A percentile compares a stretch with the other conserved stretches of the same genome.
Evolutionary conservation across 2,329 filamentous ascomycete genomes (phyloP).

Genomic region (Eutypa lata): DNA sequence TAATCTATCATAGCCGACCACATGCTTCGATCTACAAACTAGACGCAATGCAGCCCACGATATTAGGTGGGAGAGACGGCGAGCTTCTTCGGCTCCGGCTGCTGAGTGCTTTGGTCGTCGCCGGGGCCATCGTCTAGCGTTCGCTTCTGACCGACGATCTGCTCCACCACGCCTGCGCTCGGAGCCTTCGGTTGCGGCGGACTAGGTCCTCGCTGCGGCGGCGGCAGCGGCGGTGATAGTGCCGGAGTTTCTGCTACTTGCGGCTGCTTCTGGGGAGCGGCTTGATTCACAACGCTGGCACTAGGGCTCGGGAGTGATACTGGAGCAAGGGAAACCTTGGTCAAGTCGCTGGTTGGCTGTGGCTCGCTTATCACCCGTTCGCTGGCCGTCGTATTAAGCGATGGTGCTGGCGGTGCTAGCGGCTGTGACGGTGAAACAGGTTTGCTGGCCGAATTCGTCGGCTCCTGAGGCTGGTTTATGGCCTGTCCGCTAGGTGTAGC

Average conservation of each 20-base stretch:
- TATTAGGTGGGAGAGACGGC: slow-evolving; percentile 12
- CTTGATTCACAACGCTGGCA: background rate
- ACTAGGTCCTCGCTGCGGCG: slow-evolving; percentile 9
- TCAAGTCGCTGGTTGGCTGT: background rate
- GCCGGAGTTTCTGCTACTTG: background rate
- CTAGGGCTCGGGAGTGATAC: background rate
- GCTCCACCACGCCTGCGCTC: slow-evolving; percentile 25
- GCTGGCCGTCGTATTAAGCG: background rate
- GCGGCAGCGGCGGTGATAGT: slow-evolving; percentile 12
- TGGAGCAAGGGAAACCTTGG: background rate
- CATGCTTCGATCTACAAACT: no score
- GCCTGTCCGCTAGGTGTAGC: background rate
- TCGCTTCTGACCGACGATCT: slow-evolving; percentile 23
- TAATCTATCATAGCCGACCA: no score
- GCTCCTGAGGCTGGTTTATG: slow-evolving; percentile 1
- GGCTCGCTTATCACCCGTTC: background rate
- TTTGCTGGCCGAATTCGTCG: background rate
- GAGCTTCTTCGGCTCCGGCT: slow-evolving; percentile 25
- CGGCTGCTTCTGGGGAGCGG: slow-evolving; percentile 1
- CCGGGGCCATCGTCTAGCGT: slow-evolving; percentile 19
- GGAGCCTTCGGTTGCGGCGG: background rate
- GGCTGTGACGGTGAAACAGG: background rate
- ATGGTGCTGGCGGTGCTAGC: slow-evolving; percentile 3
- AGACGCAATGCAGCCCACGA: no score
- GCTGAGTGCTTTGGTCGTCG: slow-evolving; percentile 14